Base-by-base conservation (phyloP, 2,329 filamentous ascomycete genomes). In the Xylaria sp. region DNA sequence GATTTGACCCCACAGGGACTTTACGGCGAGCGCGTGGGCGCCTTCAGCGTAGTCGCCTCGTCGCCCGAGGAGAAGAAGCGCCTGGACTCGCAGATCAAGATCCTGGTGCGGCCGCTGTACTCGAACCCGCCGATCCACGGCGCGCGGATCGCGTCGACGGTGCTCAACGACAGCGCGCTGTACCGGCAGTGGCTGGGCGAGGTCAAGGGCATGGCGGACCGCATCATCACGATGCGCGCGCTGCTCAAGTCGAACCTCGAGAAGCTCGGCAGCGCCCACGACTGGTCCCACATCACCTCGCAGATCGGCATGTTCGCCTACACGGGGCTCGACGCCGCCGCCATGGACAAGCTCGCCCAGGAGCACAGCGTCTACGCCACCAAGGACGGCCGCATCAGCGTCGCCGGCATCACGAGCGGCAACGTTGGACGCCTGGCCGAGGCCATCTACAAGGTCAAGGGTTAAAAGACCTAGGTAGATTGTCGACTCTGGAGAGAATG, bases 231-330 rank as follows among this genome's bases (percentile, higher is more conserved):
- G 75, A 99, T 99, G 94, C 91, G 94, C 67, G 87, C 90, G 58
- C 85, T 96, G 50, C 87, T 99, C 71, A 95, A 94, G 84, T 85
- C 91, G 68, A 95, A 97, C 80, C 87, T 99, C 51, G 91, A 97
- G 85, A 88, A 90, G 76, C 86, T 97, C 59, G 93, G 93, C 72
- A 94, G 90, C 81, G 92, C 92, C 84, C 91, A 95, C 77, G 91
- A 97, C 81, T 99, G 94, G 94, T 90, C 88, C 74, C 94, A 99
- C 83, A 99, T 99, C 78, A 97, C 94, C 65, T 92, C 83, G 77
- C 91, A 96, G 85, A 99, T 99, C 69, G 94, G 94, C 79, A 99
- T 99, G 94, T 99, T 99, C 72, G 93, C 94, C 66, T 99, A 96
- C 84, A 99, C 94, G 48, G 94, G 94, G 59, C 80, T 99, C 69